Base-by-base conservation (phyloP, 345 rosid species). In the Eucalyptus coolabah region DNA sequence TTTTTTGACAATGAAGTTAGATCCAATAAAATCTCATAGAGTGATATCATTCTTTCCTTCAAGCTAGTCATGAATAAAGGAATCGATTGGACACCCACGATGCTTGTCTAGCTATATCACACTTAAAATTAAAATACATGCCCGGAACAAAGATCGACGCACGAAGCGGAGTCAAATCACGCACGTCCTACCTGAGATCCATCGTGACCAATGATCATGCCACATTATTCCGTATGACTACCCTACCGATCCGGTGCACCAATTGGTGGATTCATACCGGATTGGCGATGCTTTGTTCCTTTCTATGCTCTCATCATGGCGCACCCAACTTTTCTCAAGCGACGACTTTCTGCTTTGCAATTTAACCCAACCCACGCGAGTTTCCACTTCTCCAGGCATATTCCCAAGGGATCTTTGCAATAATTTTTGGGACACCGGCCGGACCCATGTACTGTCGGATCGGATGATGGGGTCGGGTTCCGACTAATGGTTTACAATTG, bases 141-240 rank as follows among this genome's bases (percentile, higher is more conserved):
- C 11, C 0, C 2, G 12, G 6, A n/a, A n/a, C 8, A 4, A 7
- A 65, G 10, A 4, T 32, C 18, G 6, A 65, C 0, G 19, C 18
- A 14, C 1, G 37, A 65, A 65, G 21, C 77, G 40, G 11, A 4
- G 0, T 65, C 37, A n/a, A 65, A 65, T n/a, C 10, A 14, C 3
- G 9, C 18, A 10, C 32, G 8, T n/a, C 12, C 21, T 17, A n/a
- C 21, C 5, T 7, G 9, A 15, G 37, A 65, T 65, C 34, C 77
- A 30, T 15, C 21, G 40, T 15, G 40, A 15, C 21, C 18, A 4
- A 65, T 8, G 21, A 15, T 17, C 21, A 2, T 16, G 18, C 26
- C 59, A 53, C 59, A 8, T 53, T 8, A 53, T 9, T 34, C 42
- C 42, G 7, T 3, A 69, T 5, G 23, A 34, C 24, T 6, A 37